Base-by-base conservation (phyloP, 2,329 filamentous ascomycete genomes). In the Diatrype stigma region DNA sequence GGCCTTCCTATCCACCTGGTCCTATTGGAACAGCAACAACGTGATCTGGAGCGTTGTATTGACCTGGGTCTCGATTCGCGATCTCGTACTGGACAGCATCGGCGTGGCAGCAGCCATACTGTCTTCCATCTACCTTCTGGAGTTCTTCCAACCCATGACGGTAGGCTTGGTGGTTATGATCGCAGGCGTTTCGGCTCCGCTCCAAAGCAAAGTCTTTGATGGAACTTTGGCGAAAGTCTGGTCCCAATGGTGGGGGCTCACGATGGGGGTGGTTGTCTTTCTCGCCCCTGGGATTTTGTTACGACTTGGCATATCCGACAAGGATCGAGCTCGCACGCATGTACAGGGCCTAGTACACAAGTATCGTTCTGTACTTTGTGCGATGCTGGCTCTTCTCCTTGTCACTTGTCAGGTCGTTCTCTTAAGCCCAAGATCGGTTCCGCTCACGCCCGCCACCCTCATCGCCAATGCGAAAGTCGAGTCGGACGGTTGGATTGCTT, bases 401-500 rank as follows among this genome's bases (percentile, higher is more conserved):
- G 45, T 65, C 28, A 48, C 59, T 42, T 52, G 49, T 6, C 54
- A 61, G 51, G 56, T 57, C 1, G 32, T 56, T 3, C 56, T 62
- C 11, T 45, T 52, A 45, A 53, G 45, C 32, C 44, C 57, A 4
- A 42, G 53, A 6, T 48, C 45, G 19, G 45, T 51, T 14, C 47
- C 48, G n/a, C 44, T 53, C 45, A 57, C 58, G 3, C 59, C 60
- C 1, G 37, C 34, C 64, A 72, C 76, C 51, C 73, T 76, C 4
- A 75, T 81, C 50, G 62, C 70, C 21, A 65, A 69, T 38, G 68
- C 79, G n/a, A 70, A 76, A 46, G 57, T 61, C n/a, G 67, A 75
- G 58, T 76, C 77, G 12, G 71, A 75, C 49, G 56, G 64, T 16
- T 65, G 72, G 44, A 75, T 79, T 63, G 37, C 69, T 63, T 40